phyloP scores from a whole-genome alignment of 352 stramenopile genomes.

The Phytophthora meadii region DNA sequence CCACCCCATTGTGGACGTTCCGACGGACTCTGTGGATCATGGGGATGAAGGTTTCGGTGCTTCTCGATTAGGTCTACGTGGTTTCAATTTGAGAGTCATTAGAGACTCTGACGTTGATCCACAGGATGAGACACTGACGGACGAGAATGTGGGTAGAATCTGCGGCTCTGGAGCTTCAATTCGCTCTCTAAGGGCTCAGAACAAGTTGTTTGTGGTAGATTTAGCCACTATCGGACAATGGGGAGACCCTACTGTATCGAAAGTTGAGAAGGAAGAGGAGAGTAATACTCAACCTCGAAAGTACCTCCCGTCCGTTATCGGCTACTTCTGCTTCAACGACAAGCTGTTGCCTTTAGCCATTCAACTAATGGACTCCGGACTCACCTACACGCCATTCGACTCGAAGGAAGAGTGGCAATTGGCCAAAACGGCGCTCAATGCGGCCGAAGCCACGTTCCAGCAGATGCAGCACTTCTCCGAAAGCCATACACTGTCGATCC shows the following conservation, averaged over 20 bases:
- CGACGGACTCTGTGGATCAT: conserved; percentile 36
- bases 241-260: conserved; percentile 10
- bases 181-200: conserved; percentile 18
- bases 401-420: conserved; percentile 49
- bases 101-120: conserved; percentile 13
- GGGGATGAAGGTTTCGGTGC: conserved; percentile 49
- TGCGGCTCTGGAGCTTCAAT: conserved; percentile 36
- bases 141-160: conserved; percentile 34
- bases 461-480: conserved; percentile 63
- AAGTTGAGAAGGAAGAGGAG: conserved; percentile 26
- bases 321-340: conserved; percentile 52
- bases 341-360: conserved; percentile 56
- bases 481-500: conserved; percentile 55
- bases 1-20: conserved; percentile 24
- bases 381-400: conserved; percentile 62
- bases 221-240: conserved; percentile 43
- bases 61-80: conserved; percentile 51
- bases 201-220: conserved; percentile 49
- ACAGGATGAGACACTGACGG: conserved; percentile 34
- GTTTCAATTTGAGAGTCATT: conserved; percentile 47
- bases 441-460: conserved; percentile 52
- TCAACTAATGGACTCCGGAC: conserved; percentile 39
- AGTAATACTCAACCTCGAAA: conserved; percentile 23
- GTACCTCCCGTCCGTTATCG: conserved; percentile 48
- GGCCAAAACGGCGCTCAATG: conserved; percentile 58